These are phyloP conservation scores for Saturnispora kantuleensis DNA, from an alignment of 805 yeast genomes.

Conservation along the genomic window DNA sequence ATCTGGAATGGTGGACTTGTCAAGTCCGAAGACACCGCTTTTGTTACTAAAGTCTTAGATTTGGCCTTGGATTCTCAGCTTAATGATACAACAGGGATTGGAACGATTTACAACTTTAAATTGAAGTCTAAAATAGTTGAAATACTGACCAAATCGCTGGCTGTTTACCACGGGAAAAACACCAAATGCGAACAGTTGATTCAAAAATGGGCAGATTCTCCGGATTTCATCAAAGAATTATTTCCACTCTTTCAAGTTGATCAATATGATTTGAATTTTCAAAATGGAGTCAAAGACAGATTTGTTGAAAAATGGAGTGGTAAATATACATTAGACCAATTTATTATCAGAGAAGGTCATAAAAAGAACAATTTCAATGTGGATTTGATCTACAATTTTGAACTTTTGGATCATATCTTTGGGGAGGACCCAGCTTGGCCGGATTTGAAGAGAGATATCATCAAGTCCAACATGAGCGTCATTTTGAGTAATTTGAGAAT, in stretches of 20 bases:
- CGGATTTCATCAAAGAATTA: conserved; percentile 28
- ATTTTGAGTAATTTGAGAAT: conserved; percentile 61
- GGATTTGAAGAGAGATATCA: conserved; percentile 39
- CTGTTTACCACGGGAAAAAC: conserved; percentile 37
- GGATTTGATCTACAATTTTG: conserved; percentile 46
- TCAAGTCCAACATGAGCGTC: conserved; percentile 49
- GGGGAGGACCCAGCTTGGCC: conserved; percentile 36
- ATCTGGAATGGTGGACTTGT: conserved; percentile 64
- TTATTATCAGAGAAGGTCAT: conserved; percentile 37
- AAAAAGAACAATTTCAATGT: conserved; percentile 42
- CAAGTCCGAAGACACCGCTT: conserved; percentile 36
- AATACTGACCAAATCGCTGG: conserved; percentile 61
- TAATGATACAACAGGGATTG: conserved; percentile 27
- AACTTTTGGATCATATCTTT: conserved; percentile 53
- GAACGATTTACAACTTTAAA: conserved; percentile 43
- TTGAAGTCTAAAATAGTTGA: conserved; percentile 63
- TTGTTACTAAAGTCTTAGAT: conserved; percentile 32
- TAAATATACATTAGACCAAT: conserved; percentile 39
- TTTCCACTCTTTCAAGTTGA: conserved; percentile 29
- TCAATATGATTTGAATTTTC: conserved; percentile 14
- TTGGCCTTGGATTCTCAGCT: conserved; percentile 10
- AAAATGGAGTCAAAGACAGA: conserved; percentile 30
- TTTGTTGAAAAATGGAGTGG: conserved; percentile 32
- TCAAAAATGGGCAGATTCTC: conserved; percentile 14
- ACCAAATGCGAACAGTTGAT: conserved; percentile 34